These are phyloP conservation scores for Calocera cornea DNA, from an alignment of 768 basidiomycete genomes.

Conservation along the genomic window DNA sequence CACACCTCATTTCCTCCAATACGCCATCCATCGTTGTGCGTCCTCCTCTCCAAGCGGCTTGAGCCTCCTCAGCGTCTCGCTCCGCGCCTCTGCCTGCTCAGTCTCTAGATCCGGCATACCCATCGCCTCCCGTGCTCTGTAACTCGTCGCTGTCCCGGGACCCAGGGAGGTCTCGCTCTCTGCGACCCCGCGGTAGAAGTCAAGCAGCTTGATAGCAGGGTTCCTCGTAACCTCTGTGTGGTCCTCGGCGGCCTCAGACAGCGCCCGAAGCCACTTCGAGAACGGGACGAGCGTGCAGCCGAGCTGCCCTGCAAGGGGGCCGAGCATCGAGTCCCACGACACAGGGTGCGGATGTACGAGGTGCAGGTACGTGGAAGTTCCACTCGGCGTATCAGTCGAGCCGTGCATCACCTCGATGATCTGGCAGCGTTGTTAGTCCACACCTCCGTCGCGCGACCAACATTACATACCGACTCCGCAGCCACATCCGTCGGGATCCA, in stretches of 20 bases:
- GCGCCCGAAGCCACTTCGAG: slow-evolving; percentile 20
- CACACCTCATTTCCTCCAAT: not conserved
- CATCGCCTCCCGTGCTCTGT: not conserved
- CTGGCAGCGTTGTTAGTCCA: too few species aligned
- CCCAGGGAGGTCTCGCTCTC: not conserved
- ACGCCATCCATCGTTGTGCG: not conserved
- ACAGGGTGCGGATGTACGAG: slow-evolving; percentile 31
- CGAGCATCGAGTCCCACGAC: slow-evolving; percentile 22
- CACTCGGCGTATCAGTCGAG: not conserved
- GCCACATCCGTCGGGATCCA: not conserved
- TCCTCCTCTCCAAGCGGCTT: slow-evolving; percentile 1
- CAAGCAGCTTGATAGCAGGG: slow-evolving; percentile 22
- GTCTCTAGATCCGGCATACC: not conserved
- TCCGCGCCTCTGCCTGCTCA: not conserved
- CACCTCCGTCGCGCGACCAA: too few species aligned
- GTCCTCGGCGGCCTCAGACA: slow-evolving; percentile 17
- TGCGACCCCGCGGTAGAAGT: slow-evolving; percentile 18
- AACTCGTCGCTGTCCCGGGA: not conserved
- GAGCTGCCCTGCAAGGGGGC: slow-evolving; percentile 14
- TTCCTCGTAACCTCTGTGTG: slow-evolving; percentile 7
- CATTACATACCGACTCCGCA: not conserved
- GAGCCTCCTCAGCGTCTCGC: not conserved
- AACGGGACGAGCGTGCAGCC: slow-evolving; percentile 25
- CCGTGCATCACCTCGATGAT: not conserved
- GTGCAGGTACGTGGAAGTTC: slow-evolving; percentile 16